Conservation (phyloP, 2,329 filamentous ascomycete genomes). For the Cercospora sp. region DNA sequence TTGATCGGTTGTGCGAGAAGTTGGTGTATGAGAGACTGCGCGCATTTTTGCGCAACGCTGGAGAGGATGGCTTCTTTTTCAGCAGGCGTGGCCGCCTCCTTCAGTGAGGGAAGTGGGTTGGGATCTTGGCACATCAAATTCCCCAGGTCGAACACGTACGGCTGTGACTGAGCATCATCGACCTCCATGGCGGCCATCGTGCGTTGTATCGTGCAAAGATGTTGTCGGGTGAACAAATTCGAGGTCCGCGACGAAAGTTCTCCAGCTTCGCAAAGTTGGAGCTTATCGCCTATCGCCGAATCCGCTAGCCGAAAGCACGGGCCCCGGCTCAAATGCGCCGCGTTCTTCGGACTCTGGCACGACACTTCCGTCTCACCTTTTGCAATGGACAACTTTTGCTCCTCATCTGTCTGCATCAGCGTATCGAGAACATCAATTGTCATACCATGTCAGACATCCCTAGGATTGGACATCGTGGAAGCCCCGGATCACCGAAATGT, state of each 20-base stretch:
- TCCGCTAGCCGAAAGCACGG: not conserved
- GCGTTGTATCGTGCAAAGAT: not conserved
- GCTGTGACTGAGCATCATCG: slow-evolving; percentile 66
- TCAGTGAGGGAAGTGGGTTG: slow-evolving; percentile 68
- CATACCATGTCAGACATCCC: not conserved
- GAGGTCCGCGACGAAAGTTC: not conserved
- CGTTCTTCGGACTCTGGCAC: not conserved
- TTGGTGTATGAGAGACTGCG: slow-evolving; percentile 91
- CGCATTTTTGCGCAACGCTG: slow-evolving; percentile 78
- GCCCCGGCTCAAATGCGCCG: not conserved
- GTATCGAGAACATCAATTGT: not conserved
- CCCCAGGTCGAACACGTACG: slow-evolving; percentile 89
- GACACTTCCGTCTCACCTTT: not conserved
- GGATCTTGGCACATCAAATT: slow-evolving; percentile 83
- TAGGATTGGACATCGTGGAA: not conserved
- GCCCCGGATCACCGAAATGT: not conserved
- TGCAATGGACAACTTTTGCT: not conserved
- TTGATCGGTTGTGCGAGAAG: slow-evolving; percentile 81
- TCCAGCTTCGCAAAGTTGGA: not conserved
- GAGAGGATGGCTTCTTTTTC: slow-evolving; percentile 65
- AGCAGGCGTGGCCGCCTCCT: slow-evolving; percentile 45
- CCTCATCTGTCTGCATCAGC: not conserved
- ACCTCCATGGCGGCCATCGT: slow-evolving; percentile 20
- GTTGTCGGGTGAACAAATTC: not conserved
- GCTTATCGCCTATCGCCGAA: slow-evolving; percentile 2